A percentile compares a stretch with the other conserved stretches of the same genome.
These are phyloP conservation scores for Plantago ovata DNA, from an alignment of 257 asterid genomes.

Conservation along the genomic window DNA sequence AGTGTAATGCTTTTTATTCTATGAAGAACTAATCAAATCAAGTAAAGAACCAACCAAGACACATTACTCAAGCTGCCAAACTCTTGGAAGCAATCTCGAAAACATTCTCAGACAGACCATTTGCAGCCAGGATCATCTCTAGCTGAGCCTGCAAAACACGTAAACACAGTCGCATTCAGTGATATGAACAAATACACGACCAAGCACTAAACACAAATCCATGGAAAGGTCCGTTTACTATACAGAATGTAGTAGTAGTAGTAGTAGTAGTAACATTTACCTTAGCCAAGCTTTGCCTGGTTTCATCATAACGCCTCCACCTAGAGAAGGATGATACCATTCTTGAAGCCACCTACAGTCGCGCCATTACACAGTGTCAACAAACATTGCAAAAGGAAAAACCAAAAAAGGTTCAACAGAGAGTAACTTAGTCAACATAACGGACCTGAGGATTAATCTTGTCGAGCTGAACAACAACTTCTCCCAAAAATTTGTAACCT, in stretches of 20 bases:
- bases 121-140: conserved; percentile 70
- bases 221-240: conserved; percentile 1
- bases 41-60: neutral
- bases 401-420: neutral
- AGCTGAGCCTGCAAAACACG: conserved; percentile 58
- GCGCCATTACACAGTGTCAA: neutral
- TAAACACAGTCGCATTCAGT: neutral
- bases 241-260: neutral
- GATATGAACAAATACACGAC: neutral
- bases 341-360: conserved; percentile 75
- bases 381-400: neutral
- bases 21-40: too few relatives aligned
- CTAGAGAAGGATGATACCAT: conserved; percentile 91
- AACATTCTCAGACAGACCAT: conserved; percentile 85
- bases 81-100: conserved; percentile 94
- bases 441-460: conserved; percentile 78
- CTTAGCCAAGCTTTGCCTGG: conserved; percentile 74
- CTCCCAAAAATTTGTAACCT: conserved; percentile 76
- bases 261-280: too few relatives aligned
- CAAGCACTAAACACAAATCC: neutral
- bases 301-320: conserved; percentile 90
- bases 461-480: conserved; percentile 73
- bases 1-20: too few relatives aligned
- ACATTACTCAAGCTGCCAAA: conserved; percentile 62
- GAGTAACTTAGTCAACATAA: conserved; percentile 2